Base-by-base conservation (phyloP, 495 filamentous ascomycete genomes). In the Bombardia bombarda region DNA sequence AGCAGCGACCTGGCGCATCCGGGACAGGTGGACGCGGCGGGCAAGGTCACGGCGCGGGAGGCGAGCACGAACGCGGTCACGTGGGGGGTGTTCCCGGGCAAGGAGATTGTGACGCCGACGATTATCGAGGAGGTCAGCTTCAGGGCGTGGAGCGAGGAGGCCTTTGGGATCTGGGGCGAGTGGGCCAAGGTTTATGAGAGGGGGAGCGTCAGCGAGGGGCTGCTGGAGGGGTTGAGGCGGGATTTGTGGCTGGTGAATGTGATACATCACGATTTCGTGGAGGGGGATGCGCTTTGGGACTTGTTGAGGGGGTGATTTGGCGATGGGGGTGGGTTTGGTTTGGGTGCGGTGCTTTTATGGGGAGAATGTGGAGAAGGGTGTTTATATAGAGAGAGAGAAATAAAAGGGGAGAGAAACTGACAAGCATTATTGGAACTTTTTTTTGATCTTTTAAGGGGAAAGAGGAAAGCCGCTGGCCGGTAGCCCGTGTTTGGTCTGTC, bases 91-190 rank as follows among this genome's bases (percentile, higher is more conserved):
- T 98, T 98, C 63, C 83, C 84, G 2, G 90, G 88, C 16, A 96
- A 96, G 65, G 92, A 98, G 69, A 98, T 98, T 50, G 77, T 93
- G 52, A 94, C 92, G 13, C 92, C 92, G 17, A 97, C 92, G 16
- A 98, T 98, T 59, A 95, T 98, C 49, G 92, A 98, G 61, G 83
- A 92, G 49, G 87, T 94, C 42, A 90, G 85, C 57, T 98, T 98
- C 75, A 74, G 81, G 34, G 87, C 90, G 20, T 98, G 92, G 92
- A 78, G 79, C 44, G 93, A 97, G 55, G 92, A 98, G 71, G 92
- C 92, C 2, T 98, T 88, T 70, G 82, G 79, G 13, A 94, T 96
- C 55, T 98, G 90, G 86, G 73, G 73, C 24, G 92, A 97, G 64
- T 98, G 92, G 92, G 83, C 81, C 25, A 74, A 82, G 47, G 82